Evolutionary conservation across 805 yeast species (phyloP).

Genomic region (Starmerella stellata): DNA sequence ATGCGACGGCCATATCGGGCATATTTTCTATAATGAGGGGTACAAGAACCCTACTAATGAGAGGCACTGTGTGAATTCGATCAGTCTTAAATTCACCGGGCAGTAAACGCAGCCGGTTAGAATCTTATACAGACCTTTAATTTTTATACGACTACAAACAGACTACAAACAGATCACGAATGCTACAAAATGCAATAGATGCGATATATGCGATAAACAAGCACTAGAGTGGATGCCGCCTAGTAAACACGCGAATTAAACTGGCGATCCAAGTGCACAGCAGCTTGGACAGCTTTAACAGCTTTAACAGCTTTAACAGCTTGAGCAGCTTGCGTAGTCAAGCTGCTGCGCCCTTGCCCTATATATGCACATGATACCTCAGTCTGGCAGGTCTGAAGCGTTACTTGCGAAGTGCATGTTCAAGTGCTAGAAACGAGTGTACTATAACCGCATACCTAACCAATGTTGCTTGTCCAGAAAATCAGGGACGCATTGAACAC

Average conservation of each 20-base stretch:
- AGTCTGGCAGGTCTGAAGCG: not conserved
- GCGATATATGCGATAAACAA: too few species aligned
- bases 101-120: not conserved
- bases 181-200: too few species aligned
- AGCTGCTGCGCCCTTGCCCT: not conserved
- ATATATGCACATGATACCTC: not conserved
- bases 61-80: constrained; percentile 87
- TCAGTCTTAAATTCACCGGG: constrained; percentile 45
- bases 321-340: too few species aligned
- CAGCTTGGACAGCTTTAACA: too few species aligned
- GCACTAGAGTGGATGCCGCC: too few species aligned
- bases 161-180: too few species aligned
- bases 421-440: not conserved
- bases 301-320: too few species aligned
- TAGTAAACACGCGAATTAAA: too few species aligned
- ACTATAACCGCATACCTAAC: not conserved
- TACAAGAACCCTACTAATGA: constrained; percentile 72
- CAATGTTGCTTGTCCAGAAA: constrained; percentile 8
- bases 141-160: too few species aligned
- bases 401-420: not conserved
- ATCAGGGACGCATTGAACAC: constrained; percentile 5
- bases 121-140: too few species aligned
- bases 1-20: constrained; percentile 94
- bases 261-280: too few species aligned
- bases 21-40: constrained; percentile 87